A percentile compares a stretch with the other conserved stretches of the same genome.
phyloP scores from a whole-genome alignment of 1,284 basidiomycete species.

The Trametes hirsuta region DNA sequence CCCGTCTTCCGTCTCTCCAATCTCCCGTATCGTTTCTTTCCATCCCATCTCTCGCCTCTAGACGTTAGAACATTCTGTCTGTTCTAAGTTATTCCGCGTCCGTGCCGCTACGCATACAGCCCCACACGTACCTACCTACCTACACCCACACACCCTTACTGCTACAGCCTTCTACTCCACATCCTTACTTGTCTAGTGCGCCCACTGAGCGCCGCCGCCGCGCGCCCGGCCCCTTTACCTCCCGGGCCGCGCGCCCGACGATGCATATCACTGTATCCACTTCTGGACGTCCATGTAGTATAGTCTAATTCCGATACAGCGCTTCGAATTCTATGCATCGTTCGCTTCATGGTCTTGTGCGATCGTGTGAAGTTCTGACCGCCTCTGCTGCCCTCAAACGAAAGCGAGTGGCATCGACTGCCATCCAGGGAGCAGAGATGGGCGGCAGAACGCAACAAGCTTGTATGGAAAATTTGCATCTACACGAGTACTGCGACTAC shows the following conservation, averaged over 20 bases:
- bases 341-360: neutral
- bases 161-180: neutral
- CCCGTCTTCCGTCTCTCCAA: too few relatives aligned
- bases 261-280: constrained; percentile 8
- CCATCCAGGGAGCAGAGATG: too few relatives aligned
- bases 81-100: constrained; percentile 13
- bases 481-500: too few relatives aligned
- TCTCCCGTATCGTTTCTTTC: too few relatives aligned
- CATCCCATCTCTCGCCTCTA: neutral
- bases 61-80: constrained; percentile 1
- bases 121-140: too few relatives aligned
- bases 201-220: neutral
- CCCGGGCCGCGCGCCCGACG: neutral
- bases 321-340: constrained; percentile 2
- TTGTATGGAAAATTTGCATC: too few relatives aligned
- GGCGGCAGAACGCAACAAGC: too few relatives aligned
- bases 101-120: neutral
- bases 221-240: neutral
- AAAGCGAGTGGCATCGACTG: too few relatives aligned
- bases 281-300: constrained; percentile 12
- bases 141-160: constrained; percentile 1
- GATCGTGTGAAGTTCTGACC: too few relatives aligned
- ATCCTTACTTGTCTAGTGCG: neutral
- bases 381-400: too few relatives aligned
- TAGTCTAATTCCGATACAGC: constrained; percentile 11